Percentiles rank a stretch among this genome's conserved stretches.
These are phyloP conservation scores for Apiospora aurea DNA, from an alignment of 2,329 filamentous ascomycete genomes.

Conservation along the genomic window DNA sequence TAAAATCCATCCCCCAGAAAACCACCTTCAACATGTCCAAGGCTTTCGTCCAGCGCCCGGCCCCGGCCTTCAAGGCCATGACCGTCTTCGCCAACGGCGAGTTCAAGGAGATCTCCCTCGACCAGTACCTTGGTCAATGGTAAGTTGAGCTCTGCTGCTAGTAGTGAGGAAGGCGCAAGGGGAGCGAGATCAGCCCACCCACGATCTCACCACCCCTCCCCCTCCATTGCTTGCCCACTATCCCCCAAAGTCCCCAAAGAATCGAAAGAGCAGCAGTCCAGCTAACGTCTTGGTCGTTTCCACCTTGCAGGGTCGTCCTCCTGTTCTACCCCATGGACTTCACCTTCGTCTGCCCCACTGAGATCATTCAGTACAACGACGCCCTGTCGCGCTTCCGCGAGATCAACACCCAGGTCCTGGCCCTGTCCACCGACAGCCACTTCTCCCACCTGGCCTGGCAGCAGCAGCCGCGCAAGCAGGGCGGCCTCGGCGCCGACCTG, in stretches of 20 bases:
- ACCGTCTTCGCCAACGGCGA: constrained; percentile 57
- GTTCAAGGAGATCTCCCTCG: constrained; percentile 55
- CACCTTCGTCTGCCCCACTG: constrained; percentile 72
- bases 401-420: constrained; percentile 66
- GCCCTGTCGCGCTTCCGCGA: constrained; percentile 65
- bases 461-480: constrained; percentile 63
- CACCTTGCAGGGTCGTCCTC: constrained; percentile 62
- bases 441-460: constrained; percentile 65
- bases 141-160: constrained; percentile 33
- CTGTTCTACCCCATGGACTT: constrained; percentile 74
- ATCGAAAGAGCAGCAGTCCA: constrained; percentile 18
- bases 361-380: constrained; percentile 71
- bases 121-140: constrained; percentile 57
- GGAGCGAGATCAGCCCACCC: background rate
- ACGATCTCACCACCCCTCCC: constrained; percentile 4
- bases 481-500: constrained; percentile 65
- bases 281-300: background rate
- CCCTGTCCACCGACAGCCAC: constrained; percentile 68
- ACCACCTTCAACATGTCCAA: constrained; percentile 46
- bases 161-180: background rate
- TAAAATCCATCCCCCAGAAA: background rate
- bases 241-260: background rate
- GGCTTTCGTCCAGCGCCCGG: constrained; percentile 56
- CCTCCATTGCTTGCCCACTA: constrained; percentile 8
- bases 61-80: constrained; percentile 56